A percentile compares a stretch with the other conserved stretches of the same genome.
Evolutionary conservation across 768 basidiomycete species (phyloP).

Genomic region (Panaeolus cyanescens): DNA sequence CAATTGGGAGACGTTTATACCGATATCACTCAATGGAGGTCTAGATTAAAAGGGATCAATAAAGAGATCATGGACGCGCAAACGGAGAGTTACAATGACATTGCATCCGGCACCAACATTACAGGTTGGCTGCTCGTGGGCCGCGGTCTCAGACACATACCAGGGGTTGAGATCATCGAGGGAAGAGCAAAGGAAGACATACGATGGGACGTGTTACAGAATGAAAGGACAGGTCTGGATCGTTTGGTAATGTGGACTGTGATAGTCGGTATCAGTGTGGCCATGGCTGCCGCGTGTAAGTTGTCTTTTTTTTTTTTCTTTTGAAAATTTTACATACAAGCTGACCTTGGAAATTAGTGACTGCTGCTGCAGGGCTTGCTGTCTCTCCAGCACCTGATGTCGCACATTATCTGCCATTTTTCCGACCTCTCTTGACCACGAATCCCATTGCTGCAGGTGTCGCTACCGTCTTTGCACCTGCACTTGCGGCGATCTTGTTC

Average conservation of each 20-base stretch:
- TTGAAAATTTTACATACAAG: too few relatives aligned
- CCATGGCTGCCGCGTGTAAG: constrained; percentile 66
- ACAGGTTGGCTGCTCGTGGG: constrained; percentile 84
- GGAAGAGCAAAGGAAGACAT: constrained; percentile 84
- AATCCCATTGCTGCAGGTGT: constrained; percentile 60
- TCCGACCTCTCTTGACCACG: constrained; percentile 50
- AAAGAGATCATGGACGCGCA: constrained; percentile 72
- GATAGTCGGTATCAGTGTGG: constrained; percentile 46
- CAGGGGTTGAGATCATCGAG: constrained; percentile 69
- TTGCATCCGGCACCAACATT: constrained; percentile 67
- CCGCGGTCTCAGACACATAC: constrained; percentile 61
- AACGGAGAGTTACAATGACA: constrained; percentile 65
- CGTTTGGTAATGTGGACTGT: constrained; percentile 58
- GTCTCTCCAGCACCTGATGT: constrained; percentile 73
- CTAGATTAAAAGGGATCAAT: constrained; percentile 72
- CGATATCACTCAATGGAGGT: constrained; percentile 72
- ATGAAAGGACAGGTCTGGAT: constrained; percentile 49
- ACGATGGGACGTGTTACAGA: constrained; percentile 76
- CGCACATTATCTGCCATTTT: constrained; percentile 69
- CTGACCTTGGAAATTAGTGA: constrained; percentile 48
- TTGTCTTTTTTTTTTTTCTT: constrained; percentile 17
- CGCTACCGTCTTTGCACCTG: constrained; percentile 68
- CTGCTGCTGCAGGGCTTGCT: constrained; percentile 68
- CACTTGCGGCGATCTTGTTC: constrained; percentile 61
- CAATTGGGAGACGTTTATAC: constrained; percentile 66